These are phyloP conservation scores for Brettanomyces sp. DNA, from an alignment of 805 yeast genomes.

Conservation along the genomic window DNA sequence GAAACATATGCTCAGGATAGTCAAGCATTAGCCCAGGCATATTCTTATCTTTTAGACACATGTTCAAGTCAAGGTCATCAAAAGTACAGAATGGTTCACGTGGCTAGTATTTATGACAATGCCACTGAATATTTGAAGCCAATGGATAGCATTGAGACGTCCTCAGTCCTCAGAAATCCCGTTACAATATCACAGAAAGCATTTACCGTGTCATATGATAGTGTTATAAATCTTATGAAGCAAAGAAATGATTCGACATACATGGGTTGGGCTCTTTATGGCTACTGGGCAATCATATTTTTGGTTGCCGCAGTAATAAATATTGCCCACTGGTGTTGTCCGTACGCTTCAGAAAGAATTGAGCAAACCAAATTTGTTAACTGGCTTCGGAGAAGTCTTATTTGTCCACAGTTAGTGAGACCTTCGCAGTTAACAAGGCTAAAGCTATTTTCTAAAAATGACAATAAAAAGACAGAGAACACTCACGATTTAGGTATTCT, in stretches of 20 bases:
- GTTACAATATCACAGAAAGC: conserved; percentile 15
- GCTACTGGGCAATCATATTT: conserved; percentile 25
- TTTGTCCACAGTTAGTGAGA: conserved; percentile 23
- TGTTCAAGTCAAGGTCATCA: conserved; percentile 25
- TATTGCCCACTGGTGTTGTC: conserved; percentile 27
- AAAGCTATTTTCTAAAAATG: background rate
- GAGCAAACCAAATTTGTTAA: conserved; percentile 13
- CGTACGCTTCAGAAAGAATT: conserved; percentile 17
- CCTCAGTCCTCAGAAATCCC: conserved; percentile 17
- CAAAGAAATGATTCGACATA: conserved; percentile 23
- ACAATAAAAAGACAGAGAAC: conserved; percentile 1
- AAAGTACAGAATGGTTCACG: conserved; percentile 18
- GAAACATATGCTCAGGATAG: conserved; percentile 21
- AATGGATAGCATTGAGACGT: conserved; percentile 4
- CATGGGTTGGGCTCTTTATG: conserved; percentile 20
- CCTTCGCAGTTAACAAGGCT: conserved; percentile 8
- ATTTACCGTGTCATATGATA: conserved; percentile 19
- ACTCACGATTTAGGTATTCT: conserved; percentile 3
- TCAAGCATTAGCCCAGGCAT: conserved; percentile 21
- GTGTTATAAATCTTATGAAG: conserved; percentile 19
- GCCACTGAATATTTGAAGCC: conserved; percentile 17
- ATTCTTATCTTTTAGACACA: conserved; percentile 23
- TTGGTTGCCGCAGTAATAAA: conserved; percentile 19
- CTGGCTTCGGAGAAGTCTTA: conserved; percentile 25
- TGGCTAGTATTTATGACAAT: conserved; percentile 20